Evolutionary conservation across 2,329 filamentous ascomycete genomes (phyloP).

Genomic region (Penicillium sp.): DNA sequence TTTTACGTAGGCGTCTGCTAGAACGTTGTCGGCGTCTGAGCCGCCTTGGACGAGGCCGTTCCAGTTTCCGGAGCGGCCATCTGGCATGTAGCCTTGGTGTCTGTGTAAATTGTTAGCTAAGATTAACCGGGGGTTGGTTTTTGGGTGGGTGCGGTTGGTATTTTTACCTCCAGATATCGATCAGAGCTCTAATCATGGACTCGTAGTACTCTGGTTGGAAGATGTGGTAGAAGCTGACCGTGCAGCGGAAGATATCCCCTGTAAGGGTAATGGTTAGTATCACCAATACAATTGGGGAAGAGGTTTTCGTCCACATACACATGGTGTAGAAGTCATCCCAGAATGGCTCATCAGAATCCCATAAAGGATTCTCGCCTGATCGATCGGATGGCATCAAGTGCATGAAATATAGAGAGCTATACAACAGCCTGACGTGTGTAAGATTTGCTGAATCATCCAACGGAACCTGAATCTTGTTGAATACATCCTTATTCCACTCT

Average conservation of each 20-base stretch:
- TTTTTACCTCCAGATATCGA: constrained; percentile 64
- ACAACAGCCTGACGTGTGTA: constrained; percentile 30
- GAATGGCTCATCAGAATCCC: constrained; percentile 65
- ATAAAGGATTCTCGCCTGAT: constrained; percentile 69
- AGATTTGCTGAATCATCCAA: constrained; percentile 32
- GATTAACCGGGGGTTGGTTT: too few species aligned
- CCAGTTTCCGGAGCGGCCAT: constrained; percentile 67
- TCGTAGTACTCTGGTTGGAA: constrained; percentile 63
- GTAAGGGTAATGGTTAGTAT: constrained; percentile 7
- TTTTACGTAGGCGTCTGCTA: constrained; percentile 72
- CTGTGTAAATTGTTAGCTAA: background rate
- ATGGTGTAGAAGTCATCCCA: constrained; percentile 70
- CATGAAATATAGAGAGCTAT: constrained; percentile 59
- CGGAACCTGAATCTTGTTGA: constrained; percentile 45
- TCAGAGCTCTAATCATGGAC: constrained; percentile 65
- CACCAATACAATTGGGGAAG: background rate
- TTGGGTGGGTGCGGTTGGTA: background rate
- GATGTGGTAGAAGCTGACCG: constrained; percentile 65
- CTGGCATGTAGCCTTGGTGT: constrained; percentile 61
- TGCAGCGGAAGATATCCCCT: constrained; percentile 68
- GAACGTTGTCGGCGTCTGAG: constrained; percentile 69
- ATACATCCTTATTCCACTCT: constrained; percentile 60
- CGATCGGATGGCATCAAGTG: constrained; percentile 68
- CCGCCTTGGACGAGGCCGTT: constrained; percentile 66
- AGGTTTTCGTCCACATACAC: constrained; percentile 14